Evolutionary conservation across 1,284 basidiomycete genomes (phyloP), one percentile per base, ranked within the genome.

Genomic region (Leccinum fallax): DNA sequence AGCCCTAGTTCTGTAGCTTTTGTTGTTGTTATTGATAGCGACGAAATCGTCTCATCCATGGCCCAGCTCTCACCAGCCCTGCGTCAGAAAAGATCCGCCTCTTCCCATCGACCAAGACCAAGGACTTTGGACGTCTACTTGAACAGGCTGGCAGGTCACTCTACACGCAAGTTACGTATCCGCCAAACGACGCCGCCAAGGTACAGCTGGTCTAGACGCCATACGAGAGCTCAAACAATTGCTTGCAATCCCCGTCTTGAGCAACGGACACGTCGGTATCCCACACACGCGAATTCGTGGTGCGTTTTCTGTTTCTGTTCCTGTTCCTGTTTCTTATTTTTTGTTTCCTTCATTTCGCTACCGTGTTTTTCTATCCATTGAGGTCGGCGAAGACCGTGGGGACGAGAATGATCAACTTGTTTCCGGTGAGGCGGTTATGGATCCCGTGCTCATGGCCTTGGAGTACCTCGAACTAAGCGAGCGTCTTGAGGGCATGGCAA

Each of bases 141-240:
- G 86, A 88, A 69, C 78, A 79, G 16, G 81, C 81, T 1, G 90
- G 89, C 9, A 86, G 80, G 71, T 93, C 53, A 85, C 89, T 2
- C 73, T 93, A 5, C 90, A 93, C 68, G 86, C 89, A 2, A 85
- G 90, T 2, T 85, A 86, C 53, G 87, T 89, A 28, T 88, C 89
- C 24, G 80, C 87, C 8, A 83, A 82, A 43, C 80, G 86, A 19
- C 78, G 91, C 32, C 78, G 90, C 16, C 85, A 88, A 60, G 89
- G 88, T 4, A 77, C 86, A 9, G 90, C 90, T 10, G 83, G 90
- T 66, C 81, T 93, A 19, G 75, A 75, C 52, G 78, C 85, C 63
- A 83, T 91, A 48, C 83, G 79, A 60, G 71, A 72, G 34, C 78
- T 92, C 28, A 86, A 85, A 67, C 76, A 82, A 2, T 71, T 72